Conservation (phyloP, 352 stramenopile species). For the Phytophthora pini region DNA sequence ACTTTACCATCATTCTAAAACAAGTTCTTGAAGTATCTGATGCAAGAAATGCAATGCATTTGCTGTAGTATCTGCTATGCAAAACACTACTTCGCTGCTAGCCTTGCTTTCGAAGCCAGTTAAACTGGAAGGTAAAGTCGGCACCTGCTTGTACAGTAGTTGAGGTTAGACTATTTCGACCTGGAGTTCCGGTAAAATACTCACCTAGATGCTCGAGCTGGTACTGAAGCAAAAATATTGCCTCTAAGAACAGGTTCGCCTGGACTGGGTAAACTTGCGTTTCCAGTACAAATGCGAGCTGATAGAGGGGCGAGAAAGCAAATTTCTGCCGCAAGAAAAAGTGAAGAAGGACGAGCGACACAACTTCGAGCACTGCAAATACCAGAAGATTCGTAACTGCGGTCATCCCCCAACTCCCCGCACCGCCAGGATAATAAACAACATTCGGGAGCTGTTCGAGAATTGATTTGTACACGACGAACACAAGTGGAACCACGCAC, state of each 20-base stretch:
- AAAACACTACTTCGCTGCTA: too few species aligned
- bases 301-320: slow-evolving; percentile 31
- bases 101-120: slow-evolving; percentile 20
- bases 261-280: slow-evolving; percentile 27
- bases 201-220: slow-evolving; percentile 28
- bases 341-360: slow-evolving; percentile 39
- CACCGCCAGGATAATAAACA: slow-evolving; percentile 33
- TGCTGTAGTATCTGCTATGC: too few species aligned
- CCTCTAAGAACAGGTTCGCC: slow-evolving; percentile 15
- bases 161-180: too few species aligned
- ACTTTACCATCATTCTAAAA: not conserved
- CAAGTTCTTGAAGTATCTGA: too few species aligned
- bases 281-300: slow-evolving; percentile 49
- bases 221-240: slow-evolving; percentile 25
- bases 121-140: slow-evolving; percentile 41
- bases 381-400: slow-evolving; percentile 24
- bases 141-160: slow-evolving; percentile 6
- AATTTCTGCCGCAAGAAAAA: slow-evolving; percentile 35
- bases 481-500: slow-evolving; percentile 44
- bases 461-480: slow-evolving; percentile 39
- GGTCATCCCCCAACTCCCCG: slow-evolving; percentile 10
- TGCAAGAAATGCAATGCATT: too few species aligned
- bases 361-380: slow-evolving; percentile 41
- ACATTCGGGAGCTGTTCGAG: slow-evolving; percentile 47
- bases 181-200: not conserved